Evolutionary conservation across 129 eudicot genomes (phyloP).

Genomic region (Mikania micrantha): DNA sequence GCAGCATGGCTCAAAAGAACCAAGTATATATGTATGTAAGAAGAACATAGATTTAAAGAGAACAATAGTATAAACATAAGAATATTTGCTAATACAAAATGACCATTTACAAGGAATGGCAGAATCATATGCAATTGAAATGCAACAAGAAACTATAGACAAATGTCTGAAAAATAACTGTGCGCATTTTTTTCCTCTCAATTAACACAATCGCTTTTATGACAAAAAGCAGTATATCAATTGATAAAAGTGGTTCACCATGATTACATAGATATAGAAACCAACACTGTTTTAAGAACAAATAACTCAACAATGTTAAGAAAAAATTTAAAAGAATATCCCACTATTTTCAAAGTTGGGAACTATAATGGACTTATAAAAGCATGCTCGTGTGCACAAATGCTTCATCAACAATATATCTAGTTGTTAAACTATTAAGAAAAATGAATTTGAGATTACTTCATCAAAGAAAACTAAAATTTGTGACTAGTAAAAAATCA

Average conservation of each 20-base stretch:
- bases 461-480: constrained; percentile 1
- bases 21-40: not conserved
- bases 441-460: constrained; percentile 6
- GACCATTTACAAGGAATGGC: not conserved
- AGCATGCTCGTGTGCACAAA: not conserved
- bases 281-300: not conserved
- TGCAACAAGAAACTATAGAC: not conserved
- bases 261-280: not conserved
- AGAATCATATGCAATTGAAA: not conserved
- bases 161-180: not conserved
- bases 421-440: not conserved
- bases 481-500: not conserved
- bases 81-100: not conserved
- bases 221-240: not conserved
- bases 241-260: not conserved
- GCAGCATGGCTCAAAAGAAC: constrained; percentile 9
- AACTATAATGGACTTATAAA: not conserved
- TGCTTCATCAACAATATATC: not conserved
- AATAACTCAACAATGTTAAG: not conserved
- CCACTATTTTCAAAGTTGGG: not conserved
- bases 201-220: not conserved
- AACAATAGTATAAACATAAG: not conserved
- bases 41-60: not conserved
- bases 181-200: not conserved
- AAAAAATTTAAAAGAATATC: not conserved